Evolutionary conservation across 148 eudicot genomes (phyloP), one percentile per base, ranked within the genome.

Genomic region (Nepenthes gracilis): DNA sequence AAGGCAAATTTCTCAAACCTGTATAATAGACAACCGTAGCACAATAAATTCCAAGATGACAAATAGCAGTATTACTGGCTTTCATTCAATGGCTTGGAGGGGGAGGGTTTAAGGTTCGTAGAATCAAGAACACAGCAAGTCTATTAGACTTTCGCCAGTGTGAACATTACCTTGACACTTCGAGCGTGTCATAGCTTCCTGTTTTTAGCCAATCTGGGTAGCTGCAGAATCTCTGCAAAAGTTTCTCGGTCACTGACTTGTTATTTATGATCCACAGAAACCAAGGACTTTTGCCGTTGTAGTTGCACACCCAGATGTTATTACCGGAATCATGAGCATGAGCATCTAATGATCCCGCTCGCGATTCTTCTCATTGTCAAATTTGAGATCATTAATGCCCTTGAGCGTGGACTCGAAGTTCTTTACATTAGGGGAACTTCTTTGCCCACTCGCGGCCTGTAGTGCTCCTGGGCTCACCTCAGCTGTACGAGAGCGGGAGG

Each of bases 371-470:
- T 78, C 82, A 51, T 86, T 81, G 58, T 84, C 94, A 67, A 86
- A 83, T 59, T 71, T 74, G 72, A 89, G 77, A 60, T 67, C 38
- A 67, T 86, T 84, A 23, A 89, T 86, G 35, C 90, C 97, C 68
- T 78, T 86, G 65, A 85, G 78, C 8, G 97, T 66, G 36, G 94
- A 68, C 62, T 83, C 87, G 23, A 77, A 85, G 48, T 77, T 86
- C 70, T 75, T 87, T 56, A 59, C 47, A 32, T 73, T 68, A 1
- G 81, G 83, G 55, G 84, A 78, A 62, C 64, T 73, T 75, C 75
- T 81, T 50, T 78, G 93, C 2, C 84, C 90, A 59, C 81, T 77
- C 10, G 90, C 77, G 72, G 63, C 64, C 72, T 66, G 80, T 48
- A 61, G 53, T 43, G 81, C 61, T 58, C 73, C 77, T n/a, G 81